Percentiles rank a stretch among this genome's conserved stretches.
Conservation (phyloP, 805 yeast species). For the Nakazawaea wyomingensis region DNA sequence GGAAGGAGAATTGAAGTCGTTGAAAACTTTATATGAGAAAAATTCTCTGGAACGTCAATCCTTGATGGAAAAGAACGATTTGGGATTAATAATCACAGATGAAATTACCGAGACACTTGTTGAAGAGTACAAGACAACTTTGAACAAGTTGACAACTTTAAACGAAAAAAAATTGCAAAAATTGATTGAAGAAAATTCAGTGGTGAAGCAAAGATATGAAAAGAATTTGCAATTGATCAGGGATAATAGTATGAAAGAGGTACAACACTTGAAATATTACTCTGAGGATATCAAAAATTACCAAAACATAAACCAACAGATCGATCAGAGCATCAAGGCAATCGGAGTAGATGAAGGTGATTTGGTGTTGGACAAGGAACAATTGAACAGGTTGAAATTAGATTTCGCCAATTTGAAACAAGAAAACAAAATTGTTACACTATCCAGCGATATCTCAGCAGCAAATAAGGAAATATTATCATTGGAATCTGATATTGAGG, state of each 20-base stretch:
- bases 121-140: slow-evolving; percentile 13
- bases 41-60: slow-evolving; percentile 13
- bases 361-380: slow-evolving; percentile 38
- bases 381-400: slow-evolving; percentile 32
- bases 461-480: slow-evolving; percentile 31
- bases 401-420: slow-evolving; percentile 29
- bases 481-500: slow-evolving; percentile 45
- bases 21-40: slow-evolving; percentile 19
- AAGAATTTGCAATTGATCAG: slow-evolving; percentile 18
- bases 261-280: slow-evolving; percentile 37
- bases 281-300: slow-evolving; percentile 33
- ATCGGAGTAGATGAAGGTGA: slow-evolving; percentile 40
- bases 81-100: slow-evolving; percentile 10
- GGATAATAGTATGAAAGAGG: slow-evolving; percentile 35
- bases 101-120: slow-evolving; percentile 12
- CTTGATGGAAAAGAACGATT: slow-evolving; percentile 1
- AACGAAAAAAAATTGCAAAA: slow-evolving; percentile 6
- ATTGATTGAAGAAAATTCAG: slow-evolving; percentile 14
- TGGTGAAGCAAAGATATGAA: slow-evolving; percentile 15
- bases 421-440: slow-evolving; percentile 21
- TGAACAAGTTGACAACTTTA: slow-evolving; percentile 10
- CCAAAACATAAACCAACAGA: slow-evolving; percentile 29
- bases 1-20: slow-evolving; percentile 50
- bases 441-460: slow-evolving; percentile 31
- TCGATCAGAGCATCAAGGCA: slow-evolving; percentile 33